A percentile compares a stretch with the other conserved stretches of the same genome.
These are phyloP conservation scores for Trichomonascaceae sp. DNA, from an alignment of 1,139 yeast species.

Conservation along the genomic window DNA sequence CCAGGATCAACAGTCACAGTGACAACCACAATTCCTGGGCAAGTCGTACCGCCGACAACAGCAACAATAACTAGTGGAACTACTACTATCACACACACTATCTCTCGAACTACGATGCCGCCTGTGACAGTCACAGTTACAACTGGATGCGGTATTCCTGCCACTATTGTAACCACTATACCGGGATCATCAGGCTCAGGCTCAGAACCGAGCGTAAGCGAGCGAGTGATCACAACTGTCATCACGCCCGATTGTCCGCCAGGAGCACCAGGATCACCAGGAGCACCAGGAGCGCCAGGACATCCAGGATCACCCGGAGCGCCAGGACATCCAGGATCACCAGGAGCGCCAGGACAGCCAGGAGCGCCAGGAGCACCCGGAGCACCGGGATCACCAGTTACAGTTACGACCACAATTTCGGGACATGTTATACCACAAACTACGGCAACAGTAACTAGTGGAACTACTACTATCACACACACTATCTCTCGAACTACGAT, in stretches of 20 bases:
- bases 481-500: background rate
- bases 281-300: too few relatives aligned
- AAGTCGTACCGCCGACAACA: background rate
- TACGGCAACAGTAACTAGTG: background rate
- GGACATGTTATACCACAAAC: background rate
- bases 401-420: background rate
- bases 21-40: background rate
- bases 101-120: background rate
- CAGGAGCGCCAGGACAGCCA: background rate
- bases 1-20: background rate
- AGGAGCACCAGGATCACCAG: slow-evolving; percentile 2
- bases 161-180: slow-evolving; percentile 1
- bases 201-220: background rate
- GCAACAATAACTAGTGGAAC: background rate
- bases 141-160: background rate
- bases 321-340: background rate
- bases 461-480: background rate
- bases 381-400: background rate
- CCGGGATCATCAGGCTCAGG: background rate
- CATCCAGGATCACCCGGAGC: background rate
- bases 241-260: background rate
- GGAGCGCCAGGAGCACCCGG: background rate
- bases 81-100: background rate
- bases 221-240: background rate
- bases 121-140: background rate